Evolutionary conservation across 2,329 filamentous ascomycete species (phyloP).

Genomic region (Clonostachys solani): DNA sequence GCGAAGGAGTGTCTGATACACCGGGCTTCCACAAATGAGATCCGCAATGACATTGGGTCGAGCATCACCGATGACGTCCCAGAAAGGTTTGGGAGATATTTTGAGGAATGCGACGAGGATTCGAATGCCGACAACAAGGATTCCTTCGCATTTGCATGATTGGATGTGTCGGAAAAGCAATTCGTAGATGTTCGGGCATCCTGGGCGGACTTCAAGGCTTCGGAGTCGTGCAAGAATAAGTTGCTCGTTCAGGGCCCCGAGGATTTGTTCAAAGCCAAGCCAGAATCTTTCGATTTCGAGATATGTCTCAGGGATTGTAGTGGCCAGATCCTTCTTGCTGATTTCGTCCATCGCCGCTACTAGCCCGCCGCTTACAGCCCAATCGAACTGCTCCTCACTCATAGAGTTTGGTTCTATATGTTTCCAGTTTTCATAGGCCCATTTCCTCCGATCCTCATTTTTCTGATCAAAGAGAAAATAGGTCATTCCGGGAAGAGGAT

Average conservation of each 20-base stretch:
- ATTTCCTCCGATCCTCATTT: conserved; percentile 51
- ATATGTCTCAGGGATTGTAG: conserved; percentile 19
- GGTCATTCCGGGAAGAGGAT: conserved; percentile 77
- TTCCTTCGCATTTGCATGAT: conserved; percentile 42
- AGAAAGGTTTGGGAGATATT: conserved; percentile 76
- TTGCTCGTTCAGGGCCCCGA: conserved; percentile 68
- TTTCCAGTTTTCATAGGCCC: conserved; percentile 33
- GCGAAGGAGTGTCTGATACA: conserved; percentile 56
- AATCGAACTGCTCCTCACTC: conserved; percentile 75
- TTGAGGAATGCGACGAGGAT: conserved; percentile 68
- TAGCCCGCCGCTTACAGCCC: conserved; percentile 75
- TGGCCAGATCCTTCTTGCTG: conserved; percentile 36
- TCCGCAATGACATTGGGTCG: conserved; percentile 80
- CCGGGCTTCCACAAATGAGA: conserved; percentile 71
- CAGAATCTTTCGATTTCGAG: conserved; percentile 68
- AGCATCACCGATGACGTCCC: conserved; percentile 81
- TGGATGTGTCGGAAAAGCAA: conserved; percentile 53
- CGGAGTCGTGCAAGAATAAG: conserved; percentile 76
- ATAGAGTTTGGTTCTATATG: conserved; percentile 54
- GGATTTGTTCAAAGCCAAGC: conserved; percentile 69
- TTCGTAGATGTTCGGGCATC: conserved; percentile 60
- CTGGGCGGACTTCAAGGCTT: conserved; percentile 65
- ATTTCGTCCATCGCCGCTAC: conserved; percentile 61
- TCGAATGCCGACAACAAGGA: conserved; percentile 66
- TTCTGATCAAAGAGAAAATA: conserved; percentile 68